Base-by-base conservation (phyloP, 108 stramenopile genomes). In the Cyclostephanos invisitatus region DNA sequence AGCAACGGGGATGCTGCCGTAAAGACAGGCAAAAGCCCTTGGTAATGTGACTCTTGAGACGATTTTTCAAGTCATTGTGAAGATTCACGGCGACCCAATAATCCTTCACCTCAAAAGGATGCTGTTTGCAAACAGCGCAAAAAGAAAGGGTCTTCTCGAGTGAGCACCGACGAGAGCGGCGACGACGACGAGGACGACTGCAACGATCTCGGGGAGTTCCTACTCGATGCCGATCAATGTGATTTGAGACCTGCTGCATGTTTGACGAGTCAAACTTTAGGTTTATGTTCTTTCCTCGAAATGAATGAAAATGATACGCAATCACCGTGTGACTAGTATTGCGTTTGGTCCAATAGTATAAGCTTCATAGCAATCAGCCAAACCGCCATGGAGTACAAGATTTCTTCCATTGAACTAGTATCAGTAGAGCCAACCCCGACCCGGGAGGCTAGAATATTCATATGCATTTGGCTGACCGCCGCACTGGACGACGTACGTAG, bases 71-170 rank as follows among this genome's bases (percentile, higher is more conserved):
- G 27, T 57, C 28, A 3, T 4, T 17, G 17, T 0, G 18, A 37
- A 24, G 28, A 42, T 64, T 49, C 29, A 82, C 64, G 22, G 70
- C 57, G 10, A 89, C 74, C 29, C 82, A 75, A 64, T 81, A 91
- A 36, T 88, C 86, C 58, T 85, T 78, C 22, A 87, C 36, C 40
- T 89, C 86, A 2, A 82, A 49, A 95, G 56, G 7, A 91, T 73
- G 17, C 61, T 65, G 53, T 85, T 85, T n/a, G n/a, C n/a, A 9
- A 89, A 25, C 82, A 71, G 5, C 82, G 72, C 84, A 94, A 87
- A 11, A 73, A 68, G 73, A 76, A 89, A 9, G 90, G 59, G 6
- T 78, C 18, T 10, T 90, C 86, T 64, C n/a, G n/a, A n/a, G n/a
- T n/a, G n/a, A 57, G 56, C 37, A 36, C 60, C 36, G 60, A 61